A percentile compares a stretch with the other conserved stretches of the same genome.
Conservation (phyloP, 202 grass and related monocot genomes). For the Sporobolus alterniflorus region DNA sequence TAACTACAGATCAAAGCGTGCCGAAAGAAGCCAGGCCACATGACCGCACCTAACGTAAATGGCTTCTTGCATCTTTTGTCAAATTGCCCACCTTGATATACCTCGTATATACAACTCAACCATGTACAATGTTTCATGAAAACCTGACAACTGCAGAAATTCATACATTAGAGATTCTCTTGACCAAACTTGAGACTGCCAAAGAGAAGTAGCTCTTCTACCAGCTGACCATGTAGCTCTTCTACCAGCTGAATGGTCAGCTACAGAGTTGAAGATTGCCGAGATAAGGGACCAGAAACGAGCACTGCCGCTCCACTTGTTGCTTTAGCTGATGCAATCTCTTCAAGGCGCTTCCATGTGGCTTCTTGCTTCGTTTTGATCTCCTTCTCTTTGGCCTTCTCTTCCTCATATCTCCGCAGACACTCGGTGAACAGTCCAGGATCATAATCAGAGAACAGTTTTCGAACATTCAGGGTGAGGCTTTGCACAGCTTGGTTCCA, state of each 20-base stretch:
- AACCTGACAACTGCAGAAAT: constrained; percentile 30
- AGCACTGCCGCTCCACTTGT: constrained; percentile 70
- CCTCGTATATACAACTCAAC: constrained; percentile 71
- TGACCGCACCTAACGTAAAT: constrained; percentile 27
- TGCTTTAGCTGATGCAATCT: constrained; percentile 73
- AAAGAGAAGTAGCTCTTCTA: constrained; percentile 28
- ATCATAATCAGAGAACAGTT: constrained; percentile 86
- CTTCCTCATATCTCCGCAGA: constrained; percentile 64
- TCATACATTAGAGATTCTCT: constrained; percentile 32
- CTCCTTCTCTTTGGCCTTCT: constrained; percentile 67
- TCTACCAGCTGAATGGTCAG: constrained; percentile 47
- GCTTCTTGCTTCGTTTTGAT: constrained; percentile 59
- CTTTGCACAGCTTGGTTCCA: constrained; percentile 94
- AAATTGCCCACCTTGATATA: constrained; percentile 62
- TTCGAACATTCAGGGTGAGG: constrained; percentile 80
- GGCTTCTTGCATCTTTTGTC: constrained; percentile 46
- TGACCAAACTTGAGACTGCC: constrained; percentile 7
- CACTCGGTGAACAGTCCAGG: constrained; percentile 62
- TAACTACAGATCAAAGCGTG: constrained; percentile 46
- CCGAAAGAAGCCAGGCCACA: constrained; percentile 34
- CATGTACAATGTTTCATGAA: constrained; percentile 49
- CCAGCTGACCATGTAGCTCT: constrained; percentile 33
- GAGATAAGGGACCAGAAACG: constrained; percentile 50
- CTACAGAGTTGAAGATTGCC: constrained; percentile 47
- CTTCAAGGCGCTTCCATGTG: constrained; percentile 77